Evolutionary conservation across 2,329 filamentous ascomycete species (phyloP).

Genomic region (Pestalotiopsis sp.): DNA sequence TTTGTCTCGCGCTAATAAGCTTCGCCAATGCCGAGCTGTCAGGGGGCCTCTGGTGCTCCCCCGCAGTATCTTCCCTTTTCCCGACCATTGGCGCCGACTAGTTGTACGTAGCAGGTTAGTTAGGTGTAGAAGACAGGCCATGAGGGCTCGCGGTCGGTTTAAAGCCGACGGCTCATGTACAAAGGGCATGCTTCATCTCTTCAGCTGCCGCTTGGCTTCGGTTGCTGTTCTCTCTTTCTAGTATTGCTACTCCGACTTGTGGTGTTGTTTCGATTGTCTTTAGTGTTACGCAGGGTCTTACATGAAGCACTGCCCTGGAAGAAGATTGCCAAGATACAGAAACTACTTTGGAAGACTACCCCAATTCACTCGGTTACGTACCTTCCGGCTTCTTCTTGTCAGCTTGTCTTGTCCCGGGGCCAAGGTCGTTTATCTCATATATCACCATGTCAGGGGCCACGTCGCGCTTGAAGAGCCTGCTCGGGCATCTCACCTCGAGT

Average conservation of each 20-base stretch:
- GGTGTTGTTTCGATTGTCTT: not conserved
- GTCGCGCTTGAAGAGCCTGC: conserved; percentile 62
- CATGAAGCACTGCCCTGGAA: too few relatives aligned
- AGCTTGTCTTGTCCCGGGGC: too few relatives aligned
- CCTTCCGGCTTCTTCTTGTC: not conserved
- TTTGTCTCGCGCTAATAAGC: not conserved
- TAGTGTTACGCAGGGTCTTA: not conserved
- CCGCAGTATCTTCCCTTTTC: not conserved
- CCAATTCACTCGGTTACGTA: not conserved
- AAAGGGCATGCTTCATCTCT: not conserved
- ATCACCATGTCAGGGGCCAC: conserved; percentile 63
- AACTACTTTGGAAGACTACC: too few relatives aligned
- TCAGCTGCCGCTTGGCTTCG: not conserved
- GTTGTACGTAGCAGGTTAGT: not conserved
- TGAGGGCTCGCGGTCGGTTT: not conserved
- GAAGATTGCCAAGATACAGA: too few relatives aligned
- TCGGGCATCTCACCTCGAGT: conserved; percentile 49
- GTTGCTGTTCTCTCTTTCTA: not conserved
- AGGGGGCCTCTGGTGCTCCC: not conserved
- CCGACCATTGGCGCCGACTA: not conserved
- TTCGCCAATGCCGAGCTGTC: not conserved
- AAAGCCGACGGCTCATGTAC: not conserved
- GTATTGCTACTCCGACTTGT: not conserved
- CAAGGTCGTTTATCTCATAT: not conserved
- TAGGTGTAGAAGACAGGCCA: not conserved